Conservation (phyloP, 192 early-diverging fungal genomes). For the Martensiomyces pterosporus region DNA sequence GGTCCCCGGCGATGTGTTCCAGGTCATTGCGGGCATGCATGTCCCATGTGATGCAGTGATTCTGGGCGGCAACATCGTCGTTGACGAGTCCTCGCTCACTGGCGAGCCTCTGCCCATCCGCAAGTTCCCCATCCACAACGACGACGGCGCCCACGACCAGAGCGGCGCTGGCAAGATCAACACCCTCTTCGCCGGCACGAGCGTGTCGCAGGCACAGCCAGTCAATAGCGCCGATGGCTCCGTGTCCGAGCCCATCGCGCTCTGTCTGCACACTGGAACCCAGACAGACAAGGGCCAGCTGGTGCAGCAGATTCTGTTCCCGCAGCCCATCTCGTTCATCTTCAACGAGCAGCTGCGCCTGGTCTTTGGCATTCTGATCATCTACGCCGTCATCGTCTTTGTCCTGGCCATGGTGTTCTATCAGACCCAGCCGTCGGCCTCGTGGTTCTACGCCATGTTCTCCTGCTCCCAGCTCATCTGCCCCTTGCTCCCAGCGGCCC, state of each 20-base stretch:
- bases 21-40: slow-evolving; percentile 31
- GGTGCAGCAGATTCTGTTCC: slow-evolving; percentile 59
- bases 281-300: slow-evolving; percentile 55
- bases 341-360: slow-evolving; percentile 62
- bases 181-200: slow-evolving; percentile 62
- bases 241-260: slow-evolving; percentile 33
- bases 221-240: slow-evolving; percentile 20
- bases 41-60: slow-evolving; percentile 64
- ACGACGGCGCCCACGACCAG: slow-evolving; percentile 42
- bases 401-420: slow-evolving; percentile 37
- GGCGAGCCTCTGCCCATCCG: slow-evolving; percentile 73
- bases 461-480: slow-evolving; percentile 55
- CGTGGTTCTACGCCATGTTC: slow-evolving; percentile 62
- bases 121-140: slow-evolving; percentile 61
- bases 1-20: slow-evolving; percentile 60
- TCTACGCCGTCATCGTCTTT: slow-evolving; percentile 50
- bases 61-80: slow-evolving; percentile 60
- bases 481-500: slow-evolving; percentile 55
- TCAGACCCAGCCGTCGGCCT: slow-evolving; percentile 48
- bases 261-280: slow-evolving; percentile 38
- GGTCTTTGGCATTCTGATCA: slow-evolving; percentile 51
- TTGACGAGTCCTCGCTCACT: slow-evolving; percentile 67
- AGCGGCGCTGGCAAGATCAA: slow-evolving; percentile 53
- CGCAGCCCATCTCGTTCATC: slow-evolving; percentile 54
- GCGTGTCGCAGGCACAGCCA: slow-evolving; percentile 49